A percentile compares a stretch with the other conserved stretches of the same genome.
Evolutionary conservation across 2,329 filamentous ascomycete species (phyloP).

Genomic region (Plectosphaerella plurivora): DNA sequence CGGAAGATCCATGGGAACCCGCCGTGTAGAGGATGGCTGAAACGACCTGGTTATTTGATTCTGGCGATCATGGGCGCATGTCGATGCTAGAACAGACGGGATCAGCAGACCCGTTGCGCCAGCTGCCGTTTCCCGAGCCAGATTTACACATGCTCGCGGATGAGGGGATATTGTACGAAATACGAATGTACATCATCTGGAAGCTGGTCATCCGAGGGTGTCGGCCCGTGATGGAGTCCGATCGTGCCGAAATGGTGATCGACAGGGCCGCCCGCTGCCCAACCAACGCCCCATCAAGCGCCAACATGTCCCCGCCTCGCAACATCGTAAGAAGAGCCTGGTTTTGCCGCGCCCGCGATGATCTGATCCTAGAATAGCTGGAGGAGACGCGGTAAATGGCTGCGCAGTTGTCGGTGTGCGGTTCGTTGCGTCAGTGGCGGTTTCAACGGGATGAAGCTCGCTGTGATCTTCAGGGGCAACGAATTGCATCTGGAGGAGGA

Average conservation of each 20-base stretch:
- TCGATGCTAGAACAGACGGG: neutral
- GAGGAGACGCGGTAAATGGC: neutral
- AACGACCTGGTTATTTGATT: neutral
- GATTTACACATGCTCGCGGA: too few relatives aligned
- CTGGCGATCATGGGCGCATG: neutral
- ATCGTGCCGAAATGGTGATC: too few relatives aligned
- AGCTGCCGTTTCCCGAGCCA: too few relatives aligned
- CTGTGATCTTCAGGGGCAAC: neutral
- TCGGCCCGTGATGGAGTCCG: neutral
- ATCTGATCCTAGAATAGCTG: neutral
- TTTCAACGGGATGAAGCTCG: slow-evolving; percentile 1
- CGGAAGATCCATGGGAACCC: too few relatives aligned
- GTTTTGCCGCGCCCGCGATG: neutral
- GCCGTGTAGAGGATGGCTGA: neutral
- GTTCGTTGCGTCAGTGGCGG: neutral
- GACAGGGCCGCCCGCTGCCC: too few relatives aligned
- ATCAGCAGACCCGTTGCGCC: too few relatives aligned
- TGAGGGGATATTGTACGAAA: too few relatives aligned
- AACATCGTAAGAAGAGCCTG: neutral
- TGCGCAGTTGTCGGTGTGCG: too few relatives aligned
- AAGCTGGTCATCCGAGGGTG: too few relatives aligned
- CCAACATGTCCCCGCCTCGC: neutral
- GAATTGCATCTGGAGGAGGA: too few relatives aligned
- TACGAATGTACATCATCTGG: too few relatives aligned
- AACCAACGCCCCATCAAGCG: neutral